These are phyloP conservation scores for Gamarada debralockiae DNA, from an alignment of 495 filamentous ascomycete genomes.

Conservation along the genomic window DNA sequence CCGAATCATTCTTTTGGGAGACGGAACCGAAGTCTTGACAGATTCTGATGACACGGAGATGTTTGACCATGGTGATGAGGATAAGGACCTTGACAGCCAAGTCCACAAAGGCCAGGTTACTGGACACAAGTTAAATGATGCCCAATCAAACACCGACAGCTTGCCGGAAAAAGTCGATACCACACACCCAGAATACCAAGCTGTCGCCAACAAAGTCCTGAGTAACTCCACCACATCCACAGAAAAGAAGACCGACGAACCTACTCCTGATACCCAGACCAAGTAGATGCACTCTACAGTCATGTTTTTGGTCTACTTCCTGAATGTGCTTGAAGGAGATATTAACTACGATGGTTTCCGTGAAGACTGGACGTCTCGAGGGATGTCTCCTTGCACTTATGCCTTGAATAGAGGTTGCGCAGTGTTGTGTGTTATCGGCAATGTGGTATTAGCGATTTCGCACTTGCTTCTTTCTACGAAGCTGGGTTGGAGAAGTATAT, in stretches of 20 bases:
- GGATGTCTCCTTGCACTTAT: constrained; percentile 7
- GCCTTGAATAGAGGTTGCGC: constrained; percentile 9
- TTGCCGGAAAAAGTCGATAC: constrained; percentile 10
- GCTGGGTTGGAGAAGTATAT: constrained; percentile 1
- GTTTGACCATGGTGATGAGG: constrained; percentile 85
- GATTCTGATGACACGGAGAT: constrained; percentile 87
- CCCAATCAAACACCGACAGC: background rate
- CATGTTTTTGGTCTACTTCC: background rate
- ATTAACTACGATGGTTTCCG: background rate
- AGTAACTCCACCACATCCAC: constrained; percentile 4
- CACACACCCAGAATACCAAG: constrained; percentile 8
- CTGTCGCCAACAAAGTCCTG: constrained; percentile 8
- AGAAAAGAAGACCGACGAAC: constrained; percentile 5
- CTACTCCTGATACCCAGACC: background rate
- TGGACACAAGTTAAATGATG: background rate
- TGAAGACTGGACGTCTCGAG: constrained; percentile 8
- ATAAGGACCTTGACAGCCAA: constrained; percentile 65
- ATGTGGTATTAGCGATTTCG: constrained; percentile 3
- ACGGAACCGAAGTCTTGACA: constrained; percentile 85
- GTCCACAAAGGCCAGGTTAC: constrained; percentile 35
- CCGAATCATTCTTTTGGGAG: constrained; percentile 88
- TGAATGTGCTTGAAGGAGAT: background rate
- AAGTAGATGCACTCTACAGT: background rate
- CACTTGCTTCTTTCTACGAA: constrained; percentile 4
- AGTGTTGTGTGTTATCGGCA: constrained; percentile 9